Evolutionary conservation across 495 filamentous ascomycete species (phyloP).

Genomic region (Oidiodendron maius): DNA sequence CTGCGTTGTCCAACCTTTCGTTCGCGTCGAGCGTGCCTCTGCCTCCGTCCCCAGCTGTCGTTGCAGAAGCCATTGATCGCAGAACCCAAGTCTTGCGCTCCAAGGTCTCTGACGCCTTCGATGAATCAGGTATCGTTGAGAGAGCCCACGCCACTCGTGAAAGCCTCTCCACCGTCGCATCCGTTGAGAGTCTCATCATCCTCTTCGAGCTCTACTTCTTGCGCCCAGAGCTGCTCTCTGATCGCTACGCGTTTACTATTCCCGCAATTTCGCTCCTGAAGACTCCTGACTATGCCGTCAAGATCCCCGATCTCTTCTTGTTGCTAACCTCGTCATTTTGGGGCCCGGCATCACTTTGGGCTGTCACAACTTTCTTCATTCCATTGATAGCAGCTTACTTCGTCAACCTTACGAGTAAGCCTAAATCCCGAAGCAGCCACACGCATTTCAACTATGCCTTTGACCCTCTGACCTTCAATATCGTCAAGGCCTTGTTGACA

Average conservation of each 20-base stretch:
- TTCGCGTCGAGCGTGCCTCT: constrained; percentile 49
- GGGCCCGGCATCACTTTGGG: constrained; percentile 75
- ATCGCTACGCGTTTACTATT: constrained; percentile 63
- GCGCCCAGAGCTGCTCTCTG: constrained; percentile 55
- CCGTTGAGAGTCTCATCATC: constrained; percentile 57
- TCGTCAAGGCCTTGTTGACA: constrained; percentile 73
- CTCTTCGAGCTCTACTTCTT: constrained; percentile 58
- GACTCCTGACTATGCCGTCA: constrained; percentile 43
- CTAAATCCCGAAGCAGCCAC: constrained; percentile 24
- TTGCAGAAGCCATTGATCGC: constrained; percentile 78
- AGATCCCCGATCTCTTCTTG: constrained; percentile 74
- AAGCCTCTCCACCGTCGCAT: constrained; percentile 60
- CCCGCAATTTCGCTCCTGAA: constrained; percentile 53
- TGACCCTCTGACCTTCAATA: constrained; percentile 85
- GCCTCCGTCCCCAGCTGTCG: constrained; percentile 77
- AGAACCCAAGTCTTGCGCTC: constrained; percentile 58
- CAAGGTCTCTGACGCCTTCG: constrained; percentile 40
- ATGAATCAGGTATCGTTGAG: constrained; percentile 45
- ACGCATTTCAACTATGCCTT: constrained; percentile 44
- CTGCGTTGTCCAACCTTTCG: constrained; percentile 31
- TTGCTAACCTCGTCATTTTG: constrained; percentile 77
- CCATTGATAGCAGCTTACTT: constrained; percentile 75
- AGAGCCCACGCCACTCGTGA: constrained; percentile 55
- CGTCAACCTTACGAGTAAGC: constrained; percentile 64
- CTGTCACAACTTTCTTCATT: constrained; percentile 59